Conservation (phyloP, 768 basidiomycete species). For the Leccinum longicurvipes region DNA sequence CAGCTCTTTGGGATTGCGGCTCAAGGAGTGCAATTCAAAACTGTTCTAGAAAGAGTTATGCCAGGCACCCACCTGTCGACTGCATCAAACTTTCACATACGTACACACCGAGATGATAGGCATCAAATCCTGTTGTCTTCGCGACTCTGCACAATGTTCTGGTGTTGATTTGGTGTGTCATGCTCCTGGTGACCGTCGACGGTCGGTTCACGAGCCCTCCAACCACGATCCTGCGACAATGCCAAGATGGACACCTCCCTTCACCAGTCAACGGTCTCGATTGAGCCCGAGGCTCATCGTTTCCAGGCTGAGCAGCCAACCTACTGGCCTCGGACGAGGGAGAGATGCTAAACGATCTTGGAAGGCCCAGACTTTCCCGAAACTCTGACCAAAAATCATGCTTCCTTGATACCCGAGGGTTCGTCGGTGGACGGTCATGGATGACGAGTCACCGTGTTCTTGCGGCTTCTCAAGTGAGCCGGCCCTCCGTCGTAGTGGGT, state of each 20-base stretch:
- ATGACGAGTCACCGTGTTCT: slow-evolving; percentile 4
- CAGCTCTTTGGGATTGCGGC: neutral
- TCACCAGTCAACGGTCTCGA: slow-evolving; percentile 39
- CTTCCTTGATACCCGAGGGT: slow-evolving; percentile 11
- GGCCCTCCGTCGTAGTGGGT: slow-evolving; percentile 50
- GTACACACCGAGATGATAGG: neutral
- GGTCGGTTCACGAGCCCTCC: slow-evolving; percentile 33
- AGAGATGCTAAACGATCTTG: slow-evolving; percentile 28
- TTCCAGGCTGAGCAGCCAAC: slow-evolving; percentile 12
- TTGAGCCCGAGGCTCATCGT: slow-evolving; percentile 15
- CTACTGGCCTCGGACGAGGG: slow-evolving; percentile 18
- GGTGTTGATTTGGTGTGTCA: slow-evolving; percentile 8
- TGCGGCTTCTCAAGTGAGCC: slow-evolving; percentile 34
- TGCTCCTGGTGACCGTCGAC: slow-evolving; percentile 4
- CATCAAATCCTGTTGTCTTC: neutral
- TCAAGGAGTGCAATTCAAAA: no score
- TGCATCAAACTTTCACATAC: neutral
- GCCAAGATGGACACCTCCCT: slow-evolving; percentile 45
- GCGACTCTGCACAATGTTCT: slow-evolving; percentile 11
- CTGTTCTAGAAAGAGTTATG: neutral
- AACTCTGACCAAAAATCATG: slow-evolving; percentile 34
- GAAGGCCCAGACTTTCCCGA: slow-evolving; percentile 36
- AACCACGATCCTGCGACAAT: slow-evolving; percentile 48
- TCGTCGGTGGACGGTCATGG: slow-evolving; percentile 2
- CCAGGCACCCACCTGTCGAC: neutral